These are phyloP conservation scores for Cystobasidium slooffiae DNA, from an alignment of 1,284 basidiomycete genomes.

Conservation along the genomic window DNA sequence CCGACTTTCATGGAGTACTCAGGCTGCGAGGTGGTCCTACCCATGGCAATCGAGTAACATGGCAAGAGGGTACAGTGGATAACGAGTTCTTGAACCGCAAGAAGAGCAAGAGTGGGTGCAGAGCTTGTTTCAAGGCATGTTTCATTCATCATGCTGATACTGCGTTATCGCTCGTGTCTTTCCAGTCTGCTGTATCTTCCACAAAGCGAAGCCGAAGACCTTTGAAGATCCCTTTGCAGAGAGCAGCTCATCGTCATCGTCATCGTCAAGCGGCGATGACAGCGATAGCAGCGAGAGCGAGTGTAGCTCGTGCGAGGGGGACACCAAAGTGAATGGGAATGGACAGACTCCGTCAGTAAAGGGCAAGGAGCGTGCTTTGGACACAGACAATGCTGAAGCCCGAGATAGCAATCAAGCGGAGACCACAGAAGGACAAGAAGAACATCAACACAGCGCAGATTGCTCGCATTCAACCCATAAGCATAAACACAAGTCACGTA, in stretches of 20 bases:
- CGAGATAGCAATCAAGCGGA: neutral
- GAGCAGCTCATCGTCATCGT: slow-evolving; percentile 19
- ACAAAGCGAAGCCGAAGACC: slow-evolving; percentile 40
- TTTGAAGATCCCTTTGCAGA: slow-evolving; percentile 44
- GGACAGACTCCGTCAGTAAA: neutral
- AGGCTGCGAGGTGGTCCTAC: slow-evolving; percentile 35
- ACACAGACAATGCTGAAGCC: neutral
- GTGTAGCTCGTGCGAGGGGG: neutral
- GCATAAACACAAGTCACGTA: slow-evolving; percentile 18
- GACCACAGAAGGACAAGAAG: neutral
- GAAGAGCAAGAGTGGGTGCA: slow-evolving; percentile 43
- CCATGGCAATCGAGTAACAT: slow-evolving; percentile 33
- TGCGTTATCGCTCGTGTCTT: neutral
- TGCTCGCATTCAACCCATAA: neutral
- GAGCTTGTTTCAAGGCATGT: neutral
- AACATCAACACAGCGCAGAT: neutral
- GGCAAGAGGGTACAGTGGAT: slow-evolving; percentile 42
- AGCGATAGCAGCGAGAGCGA: neutral
- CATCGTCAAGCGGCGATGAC: slow-evolving; percentile 1
- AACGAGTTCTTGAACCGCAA: slow-evolving; percentile 43
- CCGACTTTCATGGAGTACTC: slow-evolving; percentile 27
- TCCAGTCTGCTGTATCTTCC: slow-evolving; percentile 42
- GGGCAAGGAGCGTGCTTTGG: slow-evolving; percentile 2
- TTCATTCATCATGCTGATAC: neutral
- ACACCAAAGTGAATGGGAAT: neutral